A percentile compares a stretch with the other conserved stretches of the same genome.
Conservation (phyloP, 148 eudicot species). For the Talinum fruticosum region DNA sequence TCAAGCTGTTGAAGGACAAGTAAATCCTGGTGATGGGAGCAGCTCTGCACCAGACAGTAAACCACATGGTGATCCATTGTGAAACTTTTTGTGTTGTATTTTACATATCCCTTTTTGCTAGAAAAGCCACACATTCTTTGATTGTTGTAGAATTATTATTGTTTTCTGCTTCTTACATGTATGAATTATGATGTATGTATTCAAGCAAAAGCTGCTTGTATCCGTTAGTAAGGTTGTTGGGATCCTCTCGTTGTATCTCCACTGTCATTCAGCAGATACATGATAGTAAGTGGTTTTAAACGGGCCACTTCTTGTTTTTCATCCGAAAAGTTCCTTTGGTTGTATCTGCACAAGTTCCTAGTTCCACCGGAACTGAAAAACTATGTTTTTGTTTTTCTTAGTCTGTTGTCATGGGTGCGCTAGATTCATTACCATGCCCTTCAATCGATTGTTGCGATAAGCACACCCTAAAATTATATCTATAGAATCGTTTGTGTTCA, state of each 20-base stretch:
- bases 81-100: neutral
- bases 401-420: neutral
- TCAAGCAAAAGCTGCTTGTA: conserved; percentile 20
- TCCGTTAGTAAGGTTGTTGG: neutral
- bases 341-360: neutral
- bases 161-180: neutral
- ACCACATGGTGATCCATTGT: conserved; percentile 19
- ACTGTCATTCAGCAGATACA: neutral
- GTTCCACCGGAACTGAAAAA: neutral
- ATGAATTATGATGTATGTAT: too few species aligned
- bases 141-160: conserved; percentile 19
- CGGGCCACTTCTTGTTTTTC: neutral
- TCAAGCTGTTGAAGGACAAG: conserved; percentile 17
- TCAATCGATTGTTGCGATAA: neutral
- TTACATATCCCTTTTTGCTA: neutral
- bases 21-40: conserved; percentile 15
- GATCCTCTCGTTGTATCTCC: neutral
- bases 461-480: neutral
- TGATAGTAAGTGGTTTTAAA: neutral
- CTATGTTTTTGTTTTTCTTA: neutral
- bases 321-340: neutral
- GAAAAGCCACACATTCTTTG: conserved; percentile 10
- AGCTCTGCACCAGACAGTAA: conserved; percentile 26
- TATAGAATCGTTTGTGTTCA: neutral
- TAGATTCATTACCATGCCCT: neutral